Evolutionary conservation across 352 stramenopile species (phyloP).

Genomic region (Phytophthora lateralis): DNA sequence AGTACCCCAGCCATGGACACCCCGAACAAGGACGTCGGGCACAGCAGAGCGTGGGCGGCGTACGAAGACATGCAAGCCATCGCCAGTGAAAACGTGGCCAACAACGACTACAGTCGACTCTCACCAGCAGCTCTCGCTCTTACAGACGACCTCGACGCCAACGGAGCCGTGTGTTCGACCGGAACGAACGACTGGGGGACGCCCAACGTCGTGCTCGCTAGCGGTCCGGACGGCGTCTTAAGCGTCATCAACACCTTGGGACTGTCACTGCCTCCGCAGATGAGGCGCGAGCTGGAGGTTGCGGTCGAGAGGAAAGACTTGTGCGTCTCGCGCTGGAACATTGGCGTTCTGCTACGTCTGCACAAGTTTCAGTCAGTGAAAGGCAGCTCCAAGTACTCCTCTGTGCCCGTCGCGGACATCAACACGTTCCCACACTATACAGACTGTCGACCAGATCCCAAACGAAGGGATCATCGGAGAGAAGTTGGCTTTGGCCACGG

Average conservation of each 20-base stretch:
- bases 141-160: slow-evolving; percentile 15
- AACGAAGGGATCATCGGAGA: slow-evolving; percentile 25
- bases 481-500: slow-evolving; percentile 15
- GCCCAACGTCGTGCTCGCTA: slow-evolving; percentile 18
- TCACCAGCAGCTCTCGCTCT: slow-evolving; percentile 8
- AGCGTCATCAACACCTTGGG: slow-evolving; percentile 1
- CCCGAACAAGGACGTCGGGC: no score
- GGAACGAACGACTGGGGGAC: slow-evolving; percentile 28
- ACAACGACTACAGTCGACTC: no score
- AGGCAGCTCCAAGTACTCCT: slow-evolving; percentile 23
- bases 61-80: no score
- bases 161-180: slow-evolving; percentile 22
- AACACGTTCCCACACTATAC: slow-evolving; percentile 36
- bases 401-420: slow-evolving; percentile 28
- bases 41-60: no score
- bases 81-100: no score
- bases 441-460: slow-evolving; percentile 24
- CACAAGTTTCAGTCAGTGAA: slow-evolving; percentile 32
- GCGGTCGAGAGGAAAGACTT: slow-evolving; percentile 21
- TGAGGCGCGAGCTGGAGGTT: slow-evolving; percentile 22
- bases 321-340: slow-evolving; percentile 26
- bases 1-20: no score
- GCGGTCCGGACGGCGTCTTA: slow-evolving; percentile 10
- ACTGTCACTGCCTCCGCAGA: neutral
- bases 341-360: slow-evolving; percentile 23